A percentile compares a stretch with the other conserved stretches of the same genome.
phyloP scores from a whole-genome alignment of 2,329 filamentous ascomycete genomes.

The Trichoderma sp. region DNA sequence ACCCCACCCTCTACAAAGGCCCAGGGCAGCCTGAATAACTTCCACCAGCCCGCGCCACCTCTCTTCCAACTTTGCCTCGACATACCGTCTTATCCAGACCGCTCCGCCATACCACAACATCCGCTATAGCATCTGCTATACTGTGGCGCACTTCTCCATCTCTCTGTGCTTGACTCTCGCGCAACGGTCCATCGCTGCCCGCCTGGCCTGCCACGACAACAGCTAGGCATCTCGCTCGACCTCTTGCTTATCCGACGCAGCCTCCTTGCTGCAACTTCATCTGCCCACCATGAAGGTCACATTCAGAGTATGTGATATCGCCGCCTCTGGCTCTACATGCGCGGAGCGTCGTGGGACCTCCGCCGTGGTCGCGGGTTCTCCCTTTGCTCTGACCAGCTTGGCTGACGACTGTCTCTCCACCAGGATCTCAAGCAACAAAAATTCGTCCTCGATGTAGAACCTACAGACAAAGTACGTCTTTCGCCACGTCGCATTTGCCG shows the following conservation, averaged over 20 bases:
- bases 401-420: not conserved
- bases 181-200: not conserved
- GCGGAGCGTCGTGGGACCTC: not conserved
- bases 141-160: not conserved
- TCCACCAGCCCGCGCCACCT: constrained; percentile 16
- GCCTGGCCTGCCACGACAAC: constrained; percentile 3
- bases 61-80: constrained; percentile 7
- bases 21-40: constrained; percentile 20
- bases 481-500: constrained; percentile 26
- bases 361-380: not conserved
- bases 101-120: not conserved
- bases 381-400: not conserved
- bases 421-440: constrained; percentile 99
- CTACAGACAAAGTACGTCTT: constrained; percentile 76
- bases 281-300: constrained; percentile 65
- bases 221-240: constrained; percentile 14
- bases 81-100: not conserved
- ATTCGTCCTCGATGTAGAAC: constrained; percentile 93
- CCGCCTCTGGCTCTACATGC: not conserved
- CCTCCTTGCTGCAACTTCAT: constrained; percentile 31
- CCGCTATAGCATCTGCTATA: not conserved
- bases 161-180: not conserved
- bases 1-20: constrained; percentile 13
- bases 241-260: constrained; percentile 19
- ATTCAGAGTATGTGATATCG: constrained; percentile 54